Conservation (phyloP, 2,329 filamentous ascomycete genomes). For the Fusarium marasasianum region DNA sequence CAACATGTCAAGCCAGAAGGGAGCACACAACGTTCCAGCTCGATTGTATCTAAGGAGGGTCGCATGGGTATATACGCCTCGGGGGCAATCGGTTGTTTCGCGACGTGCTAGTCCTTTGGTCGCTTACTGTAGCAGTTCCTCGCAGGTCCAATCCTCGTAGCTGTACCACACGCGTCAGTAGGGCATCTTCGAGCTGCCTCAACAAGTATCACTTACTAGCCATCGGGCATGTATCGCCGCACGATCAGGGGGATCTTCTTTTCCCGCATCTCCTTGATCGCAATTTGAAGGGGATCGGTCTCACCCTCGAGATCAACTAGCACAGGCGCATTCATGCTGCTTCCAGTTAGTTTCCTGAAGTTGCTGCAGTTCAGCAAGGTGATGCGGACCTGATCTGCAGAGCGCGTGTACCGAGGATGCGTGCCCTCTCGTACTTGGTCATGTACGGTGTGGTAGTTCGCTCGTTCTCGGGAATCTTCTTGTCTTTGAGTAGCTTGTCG, state of each 20-base stretch:
- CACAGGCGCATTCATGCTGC: slow-evolving; percentile 95
- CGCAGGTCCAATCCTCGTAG: slow-evolving; percentile 99
- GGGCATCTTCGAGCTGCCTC: background rate
- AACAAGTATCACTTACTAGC: slow-evolving; percentile 73
- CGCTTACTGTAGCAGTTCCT: slow-evolving; percentile 80
- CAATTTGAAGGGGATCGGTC: slow-evolving; percentile 96
- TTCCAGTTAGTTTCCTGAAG: slow-evolving; percentile 12
- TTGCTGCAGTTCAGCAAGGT: background rate
- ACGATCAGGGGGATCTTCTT: slow-evolving; percentile 99
- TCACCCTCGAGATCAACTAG: slow-evolving; percentile 97
- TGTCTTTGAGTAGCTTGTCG: slow-evolving; percentile 73
- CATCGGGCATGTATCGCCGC: slow-evolving; percentile 93
- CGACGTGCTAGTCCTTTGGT: slow-evolving; percentile 15
- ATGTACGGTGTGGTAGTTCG: slow-evolving; percentile 96
- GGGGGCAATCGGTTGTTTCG: slow-evolving; percentile 26
- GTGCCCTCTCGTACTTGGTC: slow-evolving; percentile 98
- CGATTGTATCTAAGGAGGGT: slow-evolving; percentile 39
- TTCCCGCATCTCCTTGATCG: slow-evolving; percentile 95
- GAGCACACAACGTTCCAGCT: slow-evolving; percentile 30
- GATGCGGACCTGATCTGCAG: slow-evolving; percentile 87
- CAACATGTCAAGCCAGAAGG: slow-evolving; percentile 27
- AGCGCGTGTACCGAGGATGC: slow-evolving; percentile 91
- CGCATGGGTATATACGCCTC: slow-evolving; percentile 43
- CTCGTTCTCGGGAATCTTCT: slow-evolving; percentile 90
- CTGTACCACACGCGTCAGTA: slow-evolving; percentile 54